phyloP scores from a whole-genome alignment of 495 filamentous ascomycete species.

The Neurospora intermedia region DNA sequence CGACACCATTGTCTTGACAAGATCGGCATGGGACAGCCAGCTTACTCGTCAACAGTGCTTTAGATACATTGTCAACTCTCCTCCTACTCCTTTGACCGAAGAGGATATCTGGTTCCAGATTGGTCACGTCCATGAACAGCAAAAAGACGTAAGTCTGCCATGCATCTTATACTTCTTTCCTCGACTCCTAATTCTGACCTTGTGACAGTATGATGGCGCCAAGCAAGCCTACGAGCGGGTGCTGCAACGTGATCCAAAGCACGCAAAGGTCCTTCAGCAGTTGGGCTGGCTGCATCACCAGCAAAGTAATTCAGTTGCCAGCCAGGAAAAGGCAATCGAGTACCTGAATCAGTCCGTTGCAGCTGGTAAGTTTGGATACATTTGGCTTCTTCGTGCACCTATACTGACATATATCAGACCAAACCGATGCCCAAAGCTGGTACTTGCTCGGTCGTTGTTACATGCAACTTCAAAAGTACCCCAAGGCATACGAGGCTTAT shows the following conservation, averaged over 20 bases:
- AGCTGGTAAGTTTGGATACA: slow-evolving; percentile 55
- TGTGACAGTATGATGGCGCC: slow-evolving; percentile 72
- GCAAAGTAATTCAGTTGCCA: slow-evolving; percentile 76
- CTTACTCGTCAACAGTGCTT: slow-evolving; percentile 62
- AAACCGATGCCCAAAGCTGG: slow-evolving; percentile 95
- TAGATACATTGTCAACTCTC: slow-evolving; percentile 91
- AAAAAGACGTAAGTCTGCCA: slow-evolving; percentile 76
- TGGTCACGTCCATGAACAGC: slow-evolving; percentile 96
- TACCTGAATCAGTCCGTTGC: slow-evolving; percentile 95
- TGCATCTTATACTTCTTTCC: neutral
- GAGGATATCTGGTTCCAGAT: slow-evolving; percentile 99
- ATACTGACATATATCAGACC: slow-evolving; percentile 47
- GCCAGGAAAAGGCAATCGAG: slow-evolving; percentile 92
- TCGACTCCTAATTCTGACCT: slow-evolving; percentile 19
- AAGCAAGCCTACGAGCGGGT: slow-evolving; percentile 88
- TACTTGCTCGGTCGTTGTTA: slow-evolving; percentile 96
- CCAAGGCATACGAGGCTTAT: slow-evolving; percentile 97
- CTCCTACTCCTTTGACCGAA: slow-evolving; percentile 85
- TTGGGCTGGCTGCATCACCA: slow-evolving; percentile 97
- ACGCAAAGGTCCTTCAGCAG: slow-evolving; percentile 97
- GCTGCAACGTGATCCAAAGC: slow-evolving; percentile 87
- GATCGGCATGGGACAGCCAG: slow-evolving; percentile 6
- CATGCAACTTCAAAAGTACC: slow-evolving; percentile 99
- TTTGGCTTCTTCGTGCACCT: slow-evolving; percentile 3
- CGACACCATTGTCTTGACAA: neutral